Evolutionary conservation across 805 yeast genomes (phyloP).

Genomic region (Candida pini): DNA sequence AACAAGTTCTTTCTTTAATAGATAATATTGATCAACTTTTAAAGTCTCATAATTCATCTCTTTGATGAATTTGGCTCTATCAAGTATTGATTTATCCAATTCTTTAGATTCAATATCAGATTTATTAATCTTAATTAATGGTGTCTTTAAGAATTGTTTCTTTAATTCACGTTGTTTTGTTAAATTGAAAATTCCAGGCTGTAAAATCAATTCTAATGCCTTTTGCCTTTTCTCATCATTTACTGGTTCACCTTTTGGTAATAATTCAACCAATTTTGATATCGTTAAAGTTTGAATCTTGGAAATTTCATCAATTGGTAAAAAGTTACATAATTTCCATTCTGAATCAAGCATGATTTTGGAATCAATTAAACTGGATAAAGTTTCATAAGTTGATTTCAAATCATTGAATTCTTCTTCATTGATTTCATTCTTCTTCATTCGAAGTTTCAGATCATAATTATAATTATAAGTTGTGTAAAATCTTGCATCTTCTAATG

Average conservation of each 20-base stretch:
- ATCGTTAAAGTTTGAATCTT: slow-evolving; percentile 16
- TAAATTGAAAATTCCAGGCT: slow-evolving; percentile 32
- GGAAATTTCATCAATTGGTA: slow-evolving; percentile 31
- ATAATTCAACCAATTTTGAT: slow-evolving; percentile 13
- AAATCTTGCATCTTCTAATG: slow-evolving; percentile 48
- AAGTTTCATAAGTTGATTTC: slow-evolving; percentile 28
- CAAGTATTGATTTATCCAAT: slow-evolving; percentile 32
- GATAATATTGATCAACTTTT: slow-evolving; percentile 46
- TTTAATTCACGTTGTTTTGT: slow-evolving; percentile 35
- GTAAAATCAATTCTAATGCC: slow-evolving; percentile 39
- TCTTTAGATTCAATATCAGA: slow-evolving; percentile 41
- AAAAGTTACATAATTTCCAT: slow-evolving; percentile 34
- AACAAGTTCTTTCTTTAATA: slow-evolving; percentile 48
- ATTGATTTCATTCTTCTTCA: slow-evolving; percentile 33
- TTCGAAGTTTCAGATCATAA: slow-evolving; percentile 37
- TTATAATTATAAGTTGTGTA: slow-evolving; percentile 50
- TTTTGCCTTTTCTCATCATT: slow-evolving; percentile 34
- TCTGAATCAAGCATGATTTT: slow-evolving; percentile 43
- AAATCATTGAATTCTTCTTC: slow-evolving; percentile 19
- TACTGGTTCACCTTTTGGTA: slow-evolving; percentile 20
- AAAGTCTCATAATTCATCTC: slow-evolving; percentile 57
- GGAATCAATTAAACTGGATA: slow-evolving; percentile 38
- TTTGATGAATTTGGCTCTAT: slow-evolving; percentile 44
- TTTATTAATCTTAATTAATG: slow-evolving; percentile 46
- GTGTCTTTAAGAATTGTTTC: slow-evolving; percentile 48